Evolutionary conservation across 768 basidiomycete species (phyloP).

Genomic region (Tremella yokohamensis): DNA sequence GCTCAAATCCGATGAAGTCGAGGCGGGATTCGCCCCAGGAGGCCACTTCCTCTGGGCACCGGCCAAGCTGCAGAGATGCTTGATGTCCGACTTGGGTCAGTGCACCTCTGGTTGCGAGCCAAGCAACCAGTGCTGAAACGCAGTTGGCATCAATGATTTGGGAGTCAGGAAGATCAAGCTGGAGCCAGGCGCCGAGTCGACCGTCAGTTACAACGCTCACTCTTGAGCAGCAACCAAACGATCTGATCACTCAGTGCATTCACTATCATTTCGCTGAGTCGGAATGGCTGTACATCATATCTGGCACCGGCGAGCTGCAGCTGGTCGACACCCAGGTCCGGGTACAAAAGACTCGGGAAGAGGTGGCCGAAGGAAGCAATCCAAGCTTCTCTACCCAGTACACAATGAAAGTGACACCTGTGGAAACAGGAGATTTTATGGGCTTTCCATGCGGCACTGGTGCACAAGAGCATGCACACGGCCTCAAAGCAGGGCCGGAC

Average conservation of each 20-base stretch:
- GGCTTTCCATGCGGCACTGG: constrained; percentile 10
- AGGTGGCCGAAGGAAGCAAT: not conserved
- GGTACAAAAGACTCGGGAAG: not conserved
- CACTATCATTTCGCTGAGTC: constrained; percentile 14
- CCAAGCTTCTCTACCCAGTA: not conserved
- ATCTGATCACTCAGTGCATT: constrained; percentile 6
- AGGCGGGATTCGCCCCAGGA: not conserved
- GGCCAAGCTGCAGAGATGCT: not conserved
- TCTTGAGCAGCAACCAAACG: not conserved
- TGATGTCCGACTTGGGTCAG: constrained; percentile 8
- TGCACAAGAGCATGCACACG: constrained; percentile 5
- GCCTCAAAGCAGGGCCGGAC: constrained; percentile 1
- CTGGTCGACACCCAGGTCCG: constrained; percentile 1
- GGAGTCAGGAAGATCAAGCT: not conserved
- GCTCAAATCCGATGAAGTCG: constrained; percentile 5
- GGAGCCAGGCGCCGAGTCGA: constrained; percentile 4
- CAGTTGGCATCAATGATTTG: constrained; percentile 4
- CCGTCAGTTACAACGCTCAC: constrained; percentile 4
- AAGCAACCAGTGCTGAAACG: not conserved
- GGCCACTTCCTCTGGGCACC: not conserved
- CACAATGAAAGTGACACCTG: not conserved
- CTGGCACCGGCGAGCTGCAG: constrained; percentile 1
- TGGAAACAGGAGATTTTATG: constrained; percentile 12
- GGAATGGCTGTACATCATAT: constrained; percentile 14
- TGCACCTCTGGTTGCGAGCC: not conserved